phyloP scores from a whole-genome alignment of 352 stramenopile species.

The Globisporangium takayamanum region DNA sequence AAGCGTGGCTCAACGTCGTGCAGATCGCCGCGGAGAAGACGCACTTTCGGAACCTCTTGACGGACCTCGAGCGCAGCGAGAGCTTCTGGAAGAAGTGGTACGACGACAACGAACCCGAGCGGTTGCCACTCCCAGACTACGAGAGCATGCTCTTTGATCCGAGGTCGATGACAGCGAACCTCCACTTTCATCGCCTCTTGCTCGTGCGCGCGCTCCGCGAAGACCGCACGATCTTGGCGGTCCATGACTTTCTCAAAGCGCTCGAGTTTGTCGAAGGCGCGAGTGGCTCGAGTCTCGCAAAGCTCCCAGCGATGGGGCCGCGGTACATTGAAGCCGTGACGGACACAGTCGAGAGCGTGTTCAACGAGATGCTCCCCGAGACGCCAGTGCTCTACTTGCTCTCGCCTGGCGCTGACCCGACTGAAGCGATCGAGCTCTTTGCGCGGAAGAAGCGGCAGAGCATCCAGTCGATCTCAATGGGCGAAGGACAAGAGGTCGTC shows the following conservation, averaged over 20 bases:
- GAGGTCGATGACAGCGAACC: slow-evolving; percentile 48
- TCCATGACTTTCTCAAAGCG: slow-evolving; percentile 54
- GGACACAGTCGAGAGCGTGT: slow-evolving; percentile 68
- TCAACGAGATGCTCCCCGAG: slow-evolving; percentile 56
- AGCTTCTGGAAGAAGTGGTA: slow-evolving; percentile 67
- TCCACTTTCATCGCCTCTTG: slow-evolving; percentile 66
- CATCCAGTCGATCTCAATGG: slow-evolving; percentile 71
- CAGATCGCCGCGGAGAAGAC: slow-evolving; percentile 63
- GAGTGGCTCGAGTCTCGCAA: slow-evolving; percentile 21
- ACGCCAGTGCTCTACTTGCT: slow-evolving; percentile 66
- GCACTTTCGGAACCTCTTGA: slow-evolving; percentile 53
- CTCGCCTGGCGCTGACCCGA: slow-evolving; percentile 64
- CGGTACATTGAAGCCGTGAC: slow-evolving; percentile 59
- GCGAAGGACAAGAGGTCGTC: slow-evolving; percentile 64
- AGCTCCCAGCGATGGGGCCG: slow-evolving; percentile 54
- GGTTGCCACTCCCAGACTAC: slow-evolving; percentile 56
- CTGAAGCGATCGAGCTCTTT: slow-evolving; percentile 64
- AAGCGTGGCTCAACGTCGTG: slow-evolving; percentile 63
- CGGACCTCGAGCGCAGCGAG: slow-evolving; percentile 67
- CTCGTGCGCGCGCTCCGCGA: slow-evolving; percentile 61
- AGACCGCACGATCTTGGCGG: slow-evolving; percentile 68
- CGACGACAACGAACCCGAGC: slow-evolving; percentile 75
- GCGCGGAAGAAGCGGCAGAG: slow-evolving; percentile 61
- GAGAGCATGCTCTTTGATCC: slow-evolving; percentile 59
- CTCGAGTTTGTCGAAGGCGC: slow-evolving; percentile 54